A percentile compares a stretch with the other conserved stretches of the same genome.
Evolutionary conservation across 1,139 yeast genomes (phyloP).

Genomic region (Candida sp.): DNA sequence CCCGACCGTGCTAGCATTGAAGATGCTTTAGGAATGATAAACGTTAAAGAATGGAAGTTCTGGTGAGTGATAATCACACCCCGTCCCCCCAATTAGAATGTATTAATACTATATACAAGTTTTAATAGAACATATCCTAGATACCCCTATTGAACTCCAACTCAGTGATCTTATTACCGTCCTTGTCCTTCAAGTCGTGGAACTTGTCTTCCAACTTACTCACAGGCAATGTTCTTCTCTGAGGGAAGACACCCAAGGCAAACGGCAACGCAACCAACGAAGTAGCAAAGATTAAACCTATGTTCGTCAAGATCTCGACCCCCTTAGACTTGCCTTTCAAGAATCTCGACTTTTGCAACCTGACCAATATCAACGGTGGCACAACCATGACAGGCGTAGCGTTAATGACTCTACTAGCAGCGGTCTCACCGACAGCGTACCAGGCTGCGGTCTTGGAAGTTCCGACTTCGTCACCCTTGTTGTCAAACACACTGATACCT

Average conservation of each 20-base stretch:
- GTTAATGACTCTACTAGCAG: conserved; percentile 90
- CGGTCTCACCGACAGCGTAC: conserved; percentile 96
- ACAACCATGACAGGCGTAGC: conserved; percentile 98
- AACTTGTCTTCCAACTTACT: conserved; percentile 66
- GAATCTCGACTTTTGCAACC: conserved; percentile 65
- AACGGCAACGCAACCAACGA: conserved; percentile 90
- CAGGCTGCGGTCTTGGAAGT: conserved; percentile 85
- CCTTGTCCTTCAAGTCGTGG: conserved; percentile 58
- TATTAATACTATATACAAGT: neutral
- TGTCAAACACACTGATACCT: conserved; percentile 77
- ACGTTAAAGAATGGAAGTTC: conserved; percentile 56
- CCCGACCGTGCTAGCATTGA: conserved; percentile 52
- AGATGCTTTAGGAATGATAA: conserved; percentile 43
- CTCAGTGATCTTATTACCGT: conserved; percentile 60
- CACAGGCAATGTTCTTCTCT: conserved; percentile 67
- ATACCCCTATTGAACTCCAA: conserved; percentile 96
- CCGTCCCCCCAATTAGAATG: neutral
- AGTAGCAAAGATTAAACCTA: conserved; percentile 85
- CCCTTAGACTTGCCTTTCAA: conserved; percentile 70
- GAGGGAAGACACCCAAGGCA: conserved; percentile 96
- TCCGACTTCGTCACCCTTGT: conserved; percentile 74
- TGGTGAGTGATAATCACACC: conserved; percentile 43
- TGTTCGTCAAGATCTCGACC: conserved; percentile 69
- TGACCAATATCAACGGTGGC: conserved; percentile 85
- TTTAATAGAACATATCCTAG: conserved; percentile 24